Conservation (phyloP, 2,329 filamentous ascomycete species). For the Colletotrichum camelliae region DNA sequence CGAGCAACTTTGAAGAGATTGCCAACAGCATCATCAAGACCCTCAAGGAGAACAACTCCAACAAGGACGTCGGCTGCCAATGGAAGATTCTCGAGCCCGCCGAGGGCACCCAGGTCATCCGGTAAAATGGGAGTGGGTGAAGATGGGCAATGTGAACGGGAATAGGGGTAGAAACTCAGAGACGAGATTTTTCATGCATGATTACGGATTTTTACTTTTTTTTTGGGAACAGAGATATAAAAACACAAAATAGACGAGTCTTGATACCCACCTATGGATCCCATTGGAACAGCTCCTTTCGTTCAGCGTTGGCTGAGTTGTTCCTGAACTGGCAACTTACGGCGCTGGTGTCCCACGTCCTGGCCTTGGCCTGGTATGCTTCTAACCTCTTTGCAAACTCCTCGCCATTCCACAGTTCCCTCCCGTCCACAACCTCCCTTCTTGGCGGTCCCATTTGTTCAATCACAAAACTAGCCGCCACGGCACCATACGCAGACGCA, state of each 20-base stretch:
- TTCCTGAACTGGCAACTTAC: not conserved
- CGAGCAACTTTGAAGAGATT: constrained; percentile 86
- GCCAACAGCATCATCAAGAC: constrained; percentile 77
- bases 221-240: not conserved
- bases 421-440: not conserved
- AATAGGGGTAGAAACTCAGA: not conserved
- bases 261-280: not conserved
- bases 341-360: not conserved
- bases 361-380: not conserved
- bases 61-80: constrained; percentile 75
- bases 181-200: not conserved
- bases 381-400: not conserved
- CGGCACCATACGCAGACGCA: constrained; percentile 5
- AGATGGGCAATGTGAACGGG: not conserved
- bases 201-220: not conserved
- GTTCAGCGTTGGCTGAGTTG: not conserved
- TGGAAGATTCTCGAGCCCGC: constrained; percentile 92
- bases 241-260: not conserved
- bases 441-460: constrained; percentile 2
- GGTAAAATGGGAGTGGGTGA: not conserved
- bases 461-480: constrained; percentile 12
- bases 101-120: constrained; percentile 64
- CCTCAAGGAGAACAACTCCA: constrained; percentile 65
- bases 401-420: constrained; percentile 4
- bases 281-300: not conserved